Evolutionary conservation across 345 rosid genomes (phyloP).

Genomic region (Pelargonium nanum): DNA sequence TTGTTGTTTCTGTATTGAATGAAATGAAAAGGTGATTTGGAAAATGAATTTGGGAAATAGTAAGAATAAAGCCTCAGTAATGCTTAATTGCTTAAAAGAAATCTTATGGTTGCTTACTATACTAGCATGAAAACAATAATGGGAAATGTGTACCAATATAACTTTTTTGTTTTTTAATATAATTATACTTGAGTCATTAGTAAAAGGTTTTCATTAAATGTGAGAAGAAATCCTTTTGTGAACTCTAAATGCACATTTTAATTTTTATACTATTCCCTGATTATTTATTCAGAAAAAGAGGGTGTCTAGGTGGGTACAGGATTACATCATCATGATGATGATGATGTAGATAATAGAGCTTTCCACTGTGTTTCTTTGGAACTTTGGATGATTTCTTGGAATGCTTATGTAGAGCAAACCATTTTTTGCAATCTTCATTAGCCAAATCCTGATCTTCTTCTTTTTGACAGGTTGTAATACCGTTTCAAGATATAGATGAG

Average conservation of each 20-base stretch:
- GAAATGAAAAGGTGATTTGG: neutral
- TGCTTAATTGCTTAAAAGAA: neutral
- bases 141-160: neutral
- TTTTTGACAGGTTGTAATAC: slow-evolving; percentile 60
- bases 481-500: slow-evolving; percentile 95
- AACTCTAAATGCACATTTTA: neutral
- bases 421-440: neutral
- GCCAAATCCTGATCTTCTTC: neutral
- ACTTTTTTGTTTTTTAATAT: neutral
- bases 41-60: neutral
- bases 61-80: neutral
- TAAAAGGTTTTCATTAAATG: too few species aligned
- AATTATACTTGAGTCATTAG: neutral
- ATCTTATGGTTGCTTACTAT: neutral
- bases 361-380: neutral
- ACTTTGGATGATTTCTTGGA: neutral
- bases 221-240: neutral
- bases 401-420: neutral
- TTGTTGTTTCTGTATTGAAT: neutral
- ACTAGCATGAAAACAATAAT: neutral
- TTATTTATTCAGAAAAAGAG: neutral
- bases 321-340: too few species aligned
- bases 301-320: neutral
- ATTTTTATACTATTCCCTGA: neutral
- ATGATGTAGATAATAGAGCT: too few species aligned